These are phyloP conservation scores for Stachybotrys chartarum DNA, from an alignment of 2,329 filamentous ascomycete species.

Conservation along the genomic window DNA sequence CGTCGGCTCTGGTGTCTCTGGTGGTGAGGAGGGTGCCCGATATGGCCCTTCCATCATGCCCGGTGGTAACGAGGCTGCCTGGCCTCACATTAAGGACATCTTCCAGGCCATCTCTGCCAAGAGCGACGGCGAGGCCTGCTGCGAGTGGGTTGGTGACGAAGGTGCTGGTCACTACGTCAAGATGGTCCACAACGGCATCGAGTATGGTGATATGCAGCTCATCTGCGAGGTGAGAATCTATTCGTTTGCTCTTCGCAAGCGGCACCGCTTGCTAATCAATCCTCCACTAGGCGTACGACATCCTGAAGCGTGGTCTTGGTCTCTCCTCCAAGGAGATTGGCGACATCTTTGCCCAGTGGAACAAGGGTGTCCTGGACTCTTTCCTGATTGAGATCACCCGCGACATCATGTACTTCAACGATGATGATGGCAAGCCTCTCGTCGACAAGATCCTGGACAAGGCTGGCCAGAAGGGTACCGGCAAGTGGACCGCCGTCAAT, in stretches of 20 bases:
- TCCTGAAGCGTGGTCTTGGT: slow-evolving; percentile 97
- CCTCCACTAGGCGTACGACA: slow-evolving; percentile 78
- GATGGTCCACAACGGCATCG: slow-evolving; percentile 99
- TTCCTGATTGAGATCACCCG: slow-evolving; percentile 99
- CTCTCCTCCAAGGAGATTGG: slow-evolving; percentile 90
- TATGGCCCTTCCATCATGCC: slow-evolving; percentile 98
- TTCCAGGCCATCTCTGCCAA: slow-evolving; percentile 98
- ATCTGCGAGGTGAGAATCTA: slow-evolving; percentile 77
- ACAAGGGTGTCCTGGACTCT: slow-evolving; percentile 95
- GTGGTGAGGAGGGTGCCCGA: slow-evolving; percentile 97
- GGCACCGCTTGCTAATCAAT: slow-evolving; percentile 10
- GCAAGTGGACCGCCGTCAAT: slow-evolving; percentile 99
- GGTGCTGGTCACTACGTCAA: slow-evolving; percentile 99
- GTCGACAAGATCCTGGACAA: slow-evolving; percentile 99
- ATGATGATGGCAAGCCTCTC: slow-evolving; percentile 82
- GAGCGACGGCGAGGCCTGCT: slow-evolving; percentile 95
- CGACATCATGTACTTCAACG: slow-evolving; percentile 97
- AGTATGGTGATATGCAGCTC: slow-evolving; percentile 99
- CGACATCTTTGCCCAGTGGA: slow-evolving; percentile 92
- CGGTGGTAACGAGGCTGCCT: slow-evolving; percentile 95
- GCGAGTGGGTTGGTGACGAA: slow-evolving; percentile 99
- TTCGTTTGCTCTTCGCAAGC: neutral
- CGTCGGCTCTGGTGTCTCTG: slow-evolving; percentile 94
- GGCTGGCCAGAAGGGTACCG: slow-evolving; percentile 98
- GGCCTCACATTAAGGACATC: slow-evolving; percentile 97